phyloP scores from a whole-genome alignment of 805 yeast species.

The Myxozyma melibiosi region DNA sequence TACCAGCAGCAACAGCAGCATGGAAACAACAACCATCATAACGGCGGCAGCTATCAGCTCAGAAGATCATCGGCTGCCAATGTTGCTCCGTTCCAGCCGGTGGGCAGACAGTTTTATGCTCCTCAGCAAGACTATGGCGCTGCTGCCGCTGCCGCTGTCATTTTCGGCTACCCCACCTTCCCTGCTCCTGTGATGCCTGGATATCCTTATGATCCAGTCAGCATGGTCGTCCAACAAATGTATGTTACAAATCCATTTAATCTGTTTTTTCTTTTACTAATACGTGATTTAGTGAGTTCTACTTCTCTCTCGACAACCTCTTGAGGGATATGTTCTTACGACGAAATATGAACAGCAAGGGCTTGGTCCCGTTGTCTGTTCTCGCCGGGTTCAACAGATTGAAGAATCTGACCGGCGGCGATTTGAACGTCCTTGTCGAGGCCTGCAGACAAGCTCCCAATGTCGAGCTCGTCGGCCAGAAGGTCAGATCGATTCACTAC shows the following conservation, averaged over 20 bases:
- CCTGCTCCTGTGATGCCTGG: slow-evolving; percentile 22
- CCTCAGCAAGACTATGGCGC: slow-evolving; percentile 27
- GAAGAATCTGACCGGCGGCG: slow-evolving; percentile 62
- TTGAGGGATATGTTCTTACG: slow-evolving; percentile 81
- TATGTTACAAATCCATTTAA: slow-evolving; percentile 7
- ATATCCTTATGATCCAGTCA: slow-evolving; percentile 23
- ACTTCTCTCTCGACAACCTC: slow-evolving; percentile 84
- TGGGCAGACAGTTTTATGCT: slow-evolving; percentile 17
- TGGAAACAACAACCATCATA: slow-evolving; percentile 17
- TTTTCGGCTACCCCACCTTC: slow-evolving; percentile 21
- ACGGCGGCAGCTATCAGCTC: slow-evolving; percentile 11
- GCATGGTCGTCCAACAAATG: slow-evolving; percentile 23
- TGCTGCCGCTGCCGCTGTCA: slow-evolving; percentile 20
- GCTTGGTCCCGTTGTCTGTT: slow-evolving; percentile 65
- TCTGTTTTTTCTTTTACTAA: not conserved
- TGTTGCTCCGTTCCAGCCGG: slow-evolving; percentile 25
- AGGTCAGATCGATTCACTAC: slow-evolving; percentile 61
- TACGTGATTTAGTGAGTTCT: slow-evolving; percentile 59
- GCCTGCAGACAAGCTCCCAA: slow-evolving; percentile 58
- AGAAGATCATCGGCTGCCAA: slow-evolving; percentile 28
- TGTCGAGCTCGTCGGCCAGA: slow-evolving; percentile 54
- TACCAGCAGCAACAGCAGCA: slow-evolving; percentile 21
- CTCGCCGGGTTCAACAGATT: slow-evolving; percentile 77
- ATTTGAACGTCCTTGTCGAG: slow-evolving; percentile 53
- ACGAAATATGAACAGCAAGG: slow-evolving; percentile 74